These are phyloP conservation scores for Phytophthora macrochlamydospora DNA, from an alignment of 352 stramenopile species.

Conservation along the genomic window DNA sequence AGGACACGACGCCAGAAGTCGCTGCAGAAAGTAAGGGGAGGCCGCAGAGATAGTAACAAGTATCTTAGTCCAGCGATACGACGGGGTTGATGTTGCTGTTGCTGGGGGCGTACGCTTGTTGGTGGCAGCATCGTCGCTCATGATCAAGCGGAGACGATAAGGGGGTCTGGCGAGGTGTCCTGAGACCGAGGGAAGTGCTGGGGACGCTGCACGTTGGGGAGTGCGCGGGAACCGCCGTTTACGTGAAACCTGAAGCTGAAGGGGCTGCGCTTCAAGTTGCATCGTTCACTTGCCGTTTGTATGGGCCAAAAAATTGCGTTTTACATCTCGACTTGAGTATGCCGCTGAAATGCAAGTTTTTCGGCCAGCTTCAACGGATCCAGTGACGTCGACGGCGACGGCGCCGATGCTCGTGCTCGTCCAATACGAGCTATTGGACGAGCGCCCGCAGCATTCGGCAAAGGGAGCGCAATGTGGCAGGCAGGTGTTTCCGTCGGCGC, in stretches of 20 bases:
- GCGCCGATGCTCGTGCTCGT: not conserved
- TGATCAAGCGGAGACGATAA: conserved; percentile 16
- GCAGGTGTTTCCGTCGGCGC: too few relatives aligned
- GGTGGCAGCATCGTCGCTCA: conserved; percentile 45
- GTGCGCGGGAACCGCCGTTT: not conserved
- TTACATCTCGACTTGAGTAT: not conserved
- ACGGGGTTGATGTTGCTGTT: not conserved
- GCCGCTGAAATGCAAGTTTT: not conserved
- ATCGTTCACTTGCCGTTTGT: not conserved
- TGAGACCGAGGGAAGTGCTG: conserved; percentile 6
- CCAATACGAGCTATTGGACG: not conserved
- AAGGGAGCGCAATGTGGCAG: too few relatives aligned
- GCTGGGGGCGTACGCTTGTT: conserved; percentile 36
- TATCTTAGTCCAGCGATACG: not conserved
- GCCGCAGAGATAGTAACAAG: not conserved
- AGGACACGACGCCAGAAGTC: conserved; percentile 91
- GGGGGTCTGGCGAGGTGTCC: not conserved
- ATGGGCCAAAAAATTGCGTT: not conserved
- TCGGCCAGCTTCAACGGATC: too few relatives aligned
- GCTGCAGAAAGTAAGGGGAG: conserved; percentile 31
- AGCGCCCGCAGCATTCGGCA: not conserved
- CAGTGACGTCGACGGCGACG: too few relatives aligned
- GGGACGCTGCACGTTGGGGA: not conserved
- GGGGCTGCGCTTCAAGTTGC: not conserved
- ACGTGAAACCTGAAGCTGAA: not conserved